Evolutionary conservation across 2,329 filamentous ascomycete genomes (phyloP).

Genomic region (Lachnellula hyalina): DNA sequence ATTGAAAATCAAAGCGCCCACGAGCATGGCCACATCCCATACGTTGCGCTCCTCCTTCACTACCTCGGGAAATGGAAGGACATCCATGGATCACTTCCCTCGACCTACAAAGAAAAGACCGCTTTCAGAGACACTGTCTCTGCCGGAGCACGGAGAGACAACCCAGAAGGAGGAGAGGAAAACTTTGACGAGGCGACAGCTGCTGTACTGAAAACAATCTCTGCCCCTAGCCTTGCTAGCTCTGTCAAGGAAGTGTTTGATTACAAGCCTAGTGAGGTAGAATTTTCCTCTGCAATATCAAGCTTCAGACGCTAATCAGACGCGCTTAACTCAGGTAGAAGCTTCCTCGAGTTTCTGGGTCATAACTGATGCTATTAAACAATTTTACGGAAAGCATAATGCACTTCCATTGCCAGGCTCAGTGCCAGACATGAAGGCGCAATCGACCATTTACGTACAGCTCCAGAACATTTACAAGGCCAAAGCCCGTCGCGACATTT

Average conservation of each 20-base stretch:
- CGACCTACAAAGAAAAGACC: constrained; percentile 77
- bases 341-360: constrained; percentile 71
- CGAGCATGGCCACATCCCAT: constrained; percentile 88
- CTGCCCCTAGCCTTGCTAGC: constrained; percentile 59
- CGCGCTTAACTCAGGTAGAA: constrained; percentile 37
- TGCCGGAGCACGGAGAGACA: constrained; percentile 62
- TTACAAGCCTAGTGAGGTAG: constrained; percentile 49
- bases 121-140: constrained; percentile 71
- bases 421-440: constrained; percentile 95
- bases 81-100: constrained; percentile 64
- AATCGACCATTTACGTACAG: constrained; percentile 81
- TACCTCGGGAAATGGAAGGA: constrained; percentile 77
- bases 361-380: constrained; percentile 71
- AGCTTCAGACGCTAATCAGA: not conserved
- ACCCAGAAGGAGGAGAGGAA: constrained; percentile 83
- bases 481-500: constrained; percentile 74
- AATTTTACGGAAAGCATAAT: constrained; percentile 68
- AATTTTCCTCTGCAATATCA: not conserved
- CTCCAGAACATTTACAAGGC: constrained; percentile 90
- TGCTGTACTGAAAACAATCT: constrained; percentile 84
- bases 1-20: constrained; percentile 68
- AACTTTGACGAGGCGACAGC: constrained; percentile 91
- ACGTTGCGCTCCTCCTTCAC: constrained; percentile 75
- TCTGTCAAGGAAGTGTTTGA: constrained; percentile 74
- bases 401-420: constrained; percentile 79